Evolutionary conservation across 1,139 yeast genomes (phyloP).

Genomic region (Citeromyces hawaiiensis): DNA sequence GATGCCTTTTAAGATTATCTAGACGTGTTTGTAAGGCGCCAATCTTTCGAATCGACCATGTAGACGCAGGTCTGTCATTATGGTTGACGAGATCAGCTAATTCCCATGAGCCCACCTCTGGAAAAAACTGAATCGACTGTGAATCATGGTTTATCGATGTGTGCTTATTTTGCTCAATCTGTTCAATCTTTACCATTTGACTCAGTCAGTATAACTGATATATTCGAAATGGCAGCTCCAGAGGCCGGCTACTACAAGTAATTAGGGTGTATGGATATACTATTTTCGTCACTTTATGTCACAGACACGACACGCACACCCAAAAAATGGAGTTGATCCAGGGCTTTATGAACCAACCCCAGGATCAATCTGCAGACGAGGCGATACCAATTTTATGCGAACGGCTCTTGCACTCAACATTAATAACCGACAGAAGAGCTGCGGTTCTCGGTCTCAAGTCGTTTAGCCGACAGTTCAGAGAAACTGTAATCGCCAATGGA

Average conservation of each 20-base stretch:
- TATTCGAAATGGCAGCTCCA: too few species aligned
- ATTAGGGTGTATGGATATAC: neutral
- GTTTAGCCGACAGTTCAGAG: conserved; percentile 81
- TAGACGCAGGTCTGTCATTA: conserved; percentile 10
- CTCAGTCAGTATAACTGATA: too few species aligned
- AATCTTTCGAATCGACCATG: conserved; percentile 13
- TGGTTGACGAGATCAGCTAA: conserved; percentile 1
- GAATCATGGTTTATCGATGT: neutral
- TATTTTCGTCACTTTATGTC: neutral
- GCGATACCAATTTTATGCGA: conserved; percentile 86
- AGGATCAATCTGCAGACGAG: conserved; percentile 43
- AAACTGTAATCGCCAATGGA: conserved; percentile 82
- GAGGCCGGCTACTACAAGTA: too few species aligned
- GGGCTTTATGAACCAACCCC: neutral
- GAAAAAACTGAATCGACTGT: conserved; percentile 1
- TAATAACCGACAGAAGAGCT: conserved; percentile 78
- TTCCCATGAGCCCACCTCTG: neutral
- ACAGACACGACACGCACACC: neutral
- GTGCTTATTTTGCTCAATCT: neutral
- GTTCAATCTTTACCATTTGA: neutral
- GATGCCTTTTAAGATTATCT: conserved; percentile 7
- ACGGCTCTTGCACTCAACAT: conserved; percentile 69
- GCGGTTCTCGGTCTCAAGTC: conserved; percentile 87
- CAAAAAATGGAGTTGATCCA: neutral
- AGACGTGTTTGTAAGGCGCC: conserved; percentile 8